phyloP scores from a whole-genome alignment of 169 alveolate species.

The Cryptosporidium ryanae region DNA sequence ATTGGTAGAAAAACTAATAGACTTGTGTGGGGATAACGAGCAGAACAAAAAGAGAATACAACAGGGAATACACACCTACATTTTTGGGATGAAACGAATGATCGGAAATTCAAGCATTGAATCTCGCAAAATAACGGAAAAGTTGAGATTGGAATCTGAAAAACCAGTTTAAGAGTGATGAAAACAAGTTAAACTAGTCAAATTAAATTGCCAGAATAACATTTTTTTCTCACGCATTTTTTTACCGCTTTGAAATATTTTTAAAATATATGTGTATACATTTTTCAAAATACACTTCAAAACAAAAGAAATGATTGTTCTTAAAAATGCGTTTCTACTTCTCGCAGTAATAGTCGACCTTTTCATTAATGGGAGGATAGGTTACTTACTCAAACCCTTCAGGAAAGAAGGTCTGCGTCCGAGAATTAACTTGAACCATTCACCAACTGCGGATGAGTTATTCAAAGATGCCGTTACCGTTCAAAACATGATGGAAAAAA shows the following conservation, averaged over 20 bases:
- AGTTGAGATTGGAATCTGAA: slow-evolving; percentile 1
- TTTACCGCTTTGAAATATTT: slow-evolving; percentile 13
- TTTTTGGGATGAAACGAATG: slow-evolving; percentile 23
- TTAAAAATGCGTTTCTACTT: slow-evolving; percentile 3
- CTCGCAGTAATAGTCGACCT: slow-evolving; percentile 7
- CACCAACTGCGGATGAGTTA: slow-evolving; percentile 54
- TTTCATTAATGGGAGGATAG: slow-evolving; percentile 7
- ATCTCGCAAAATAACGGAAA: neutral
- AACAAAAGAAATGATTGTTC: slow-evolving; percentile 7
- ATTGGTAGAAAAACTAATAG: neutral
- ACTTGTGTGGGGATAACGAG: neutral
- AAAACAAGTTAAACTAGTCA: neutral
- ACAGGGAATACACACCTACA: slow-evolving; percentile 1
- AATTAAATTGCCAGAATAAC: neutral
- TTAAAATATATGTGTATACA: slow-evolving; percentile 1
- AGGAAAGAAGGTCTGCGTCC: slow-evolving; percentile 54
- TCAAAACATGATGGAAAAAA: slow-evolving; percentile 23
- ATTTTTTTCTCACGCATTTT: slow-evolving; percentile 8
- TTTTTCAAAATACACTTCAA: neutral
- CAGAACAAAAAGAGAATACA: neutral
- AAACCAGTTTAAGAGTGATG: neutral
- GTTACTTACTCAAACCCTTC: slow-evolving; percentile 26
- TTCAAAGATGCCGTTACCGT: slow-evolving; percentile 45
- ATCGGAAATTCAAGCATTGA: slow-evolving; percentile 14
- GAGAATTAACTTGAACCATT: neutral